A percentile compares a stretch with the other conserved stretches of the same genome.
These are phyloP conservation scores for Solanum medicagineum DNA, from an alignment of 257 asterid genomes.

Conservation along the genomic window DNA sequence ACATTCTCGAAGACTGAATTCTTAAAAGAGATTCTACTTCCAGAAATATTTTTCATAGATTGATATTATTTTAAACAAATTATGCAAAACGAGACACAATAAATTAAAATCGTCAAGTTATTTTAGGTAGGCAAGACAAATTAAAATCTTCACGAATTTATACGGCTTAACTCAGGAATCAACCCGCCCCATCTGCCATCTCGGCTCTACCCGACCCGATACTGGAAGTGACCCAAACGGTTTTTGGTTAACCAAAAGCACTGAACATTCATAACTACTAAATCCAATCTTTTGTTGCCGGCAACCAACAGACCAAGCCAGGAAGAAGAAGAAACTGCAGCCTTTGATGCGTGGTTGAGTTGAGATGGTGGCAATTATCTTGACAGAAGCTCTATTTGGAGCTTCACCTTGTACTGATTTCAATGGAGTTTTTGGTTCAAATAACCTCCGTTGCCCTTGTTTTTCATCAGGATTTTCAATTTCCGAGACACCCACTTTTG, in stretches of 20 bases:
- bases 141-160: no score
- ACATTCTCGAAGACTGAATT: no score
- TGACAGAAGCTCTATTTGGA: neutral
- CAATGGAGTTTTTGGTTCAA: neutral
- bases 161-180: no score
- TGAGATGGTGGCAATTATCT: neutral
- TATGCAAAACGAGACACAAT: no score
- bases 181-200: no score
- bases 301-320: neutral
- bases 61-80: no score
- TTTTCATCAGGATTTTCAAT: constrained; percentile 13
- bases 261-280: neutral
- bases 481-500: constrained; percentile 15
- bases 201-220: neutral
- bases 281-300: neutral
- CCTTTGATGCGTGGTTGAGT: neutral
- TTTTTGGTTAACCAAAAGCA: neutral
- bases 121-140: no score
- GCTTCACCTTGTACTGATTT: neutral
- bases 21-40: no score
- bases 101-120: no score
- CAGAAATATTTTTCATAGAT: no score
- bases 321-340: neutral
- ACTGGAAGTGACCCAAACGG: neutral
- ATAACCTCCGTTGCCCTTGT: constrained; percentile 3